Conservation (phyloP, 768 basidiomycete species). For the Amanita fuliginea region DNA sequence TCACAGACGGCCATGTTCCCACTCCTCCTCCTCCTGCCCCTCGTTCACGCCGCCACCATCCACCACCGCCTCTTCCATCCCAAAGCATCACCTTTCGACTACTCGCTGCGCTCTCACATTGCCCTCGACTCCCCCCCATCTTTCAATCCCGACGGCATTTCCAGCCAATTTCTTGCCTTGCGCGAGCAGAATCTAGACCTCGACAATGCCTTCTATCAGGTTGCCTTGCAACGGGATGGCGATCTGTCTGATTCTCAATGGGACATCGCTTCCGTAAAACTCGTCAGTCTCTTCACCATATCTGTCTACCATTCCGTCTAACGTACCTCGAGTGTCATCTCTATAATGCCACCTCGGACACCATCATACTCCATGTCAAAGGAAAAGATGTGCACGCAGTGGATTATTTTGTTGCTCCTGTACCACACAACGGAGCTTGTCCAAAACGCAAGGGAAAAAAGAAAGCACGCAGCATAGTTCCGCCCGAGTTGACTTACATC, state of each 20-base stretch:
- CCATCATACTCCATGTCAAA: slow-evolving; percentile 44
- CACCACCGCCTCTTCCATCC: slow-evolving; percentile 46
- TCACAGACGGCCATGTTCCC: slow-evolving; percentile 8
- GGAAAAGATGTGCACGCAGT: slow-evolving; percentile 37
- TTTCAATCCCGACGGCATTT: slow-evolving; percentile 32
- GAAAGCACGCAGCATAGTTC: neutral
- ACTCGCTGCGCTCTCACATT: slow-evolving; percentile 31
- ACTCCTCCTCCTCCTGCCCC: slow-evolving; percentile 10
- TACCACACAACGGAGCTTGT: slow-evolving; percentile 63
- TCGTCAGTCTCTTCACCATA: slow-evolving; percentile 26
- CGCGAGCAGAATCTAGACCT: slow-evolving; percentile 19
- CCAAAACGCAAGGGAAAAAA: slow-evolving; percentile 23
- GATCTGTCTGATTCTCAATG: slow-evolving; percentile 34
- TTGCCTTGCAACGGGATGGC: slow-evolving; percentile 46
- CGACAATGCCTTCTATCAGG: slow-evolving; percentile 51
- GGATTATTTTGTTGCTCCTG: slow-evolving; percentile 62
- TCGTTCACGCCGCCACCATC: slow-evolving; percentile 9
- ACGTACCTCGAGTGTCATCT: slow-evolving; percentile 52
- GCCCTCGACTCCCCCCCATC: slow-evolving; percentile 21
- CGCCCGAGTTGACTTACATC: slow-evolving; percentile 1
- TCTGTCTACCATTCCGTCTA: slow-evolving; percentile 4
- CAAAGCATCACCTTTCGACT: slow-evolving; percentile 23
- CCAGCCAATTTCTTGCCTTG: slow-evolving; percentile 28
- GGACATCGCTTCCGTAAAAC: slow-evolving; percentile 52
- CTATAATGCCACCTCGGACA: slow-evolving; percentile 37